A percentile compares a stretch with the other conserved stretches of the same genome.
phyloP scores from a whole-genome alignment of 2,329 filamentous ascomycete species.

The Lachnellula occidentalis region DNA sequence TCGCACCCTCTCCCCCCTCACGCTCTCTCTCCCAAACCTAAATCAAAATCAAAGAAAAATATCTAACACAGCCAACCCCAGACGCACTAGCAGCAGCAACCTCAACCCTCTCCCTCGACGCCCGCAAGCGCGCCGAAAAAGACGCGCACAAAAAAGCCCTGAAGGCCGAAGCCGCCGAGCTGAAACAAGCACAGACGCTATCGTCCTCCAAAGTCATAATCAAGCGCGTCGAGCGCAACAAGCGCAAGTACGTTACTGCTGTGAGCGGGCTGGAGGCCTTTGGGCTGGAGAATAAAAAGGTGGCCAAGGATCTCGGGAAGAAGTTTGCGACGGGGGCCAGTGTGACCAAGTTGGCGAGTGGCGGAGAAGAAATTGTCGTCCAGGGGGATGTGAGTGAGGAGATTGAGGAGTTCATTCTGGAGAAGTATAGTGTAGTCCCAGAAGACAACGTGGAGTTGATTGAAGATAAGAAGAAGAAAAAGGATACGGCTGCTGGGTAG shows the following conservation, averaged over 20 bases:
- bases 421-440: slow-evolving; percentile 85
- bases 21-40: background rate
- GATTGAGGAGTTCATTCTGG: slow-evolving; percentile 82
- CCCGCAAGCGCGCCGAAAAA: slow-evolving; percentile 90
- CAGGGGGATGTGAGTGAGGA: slow-evolving; percentile 96
- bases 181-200: slow-evolving; percentile 71
- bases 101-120: slow-evolving; percentile 79
- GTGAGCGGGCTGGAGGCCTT: slow-evolving; percentile 88
- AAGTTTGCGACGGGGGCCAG: slow-evolving; percentile 94
- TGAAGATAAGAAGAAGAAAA: slow-evolving; percentile 96
- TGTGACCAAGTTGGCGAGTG: slow-evolving; percentile 81
- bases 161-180: slow-evolving; percentile 83
- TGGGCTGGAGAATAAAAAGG: slow-evolving; percentile 88
- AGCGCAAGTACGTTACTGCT: slow-evolving; percentile 93
- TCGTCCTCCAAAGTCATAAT: slow-evolving; percentile 80
- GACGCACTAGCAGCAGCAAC: slow-evolving; percentile 81
- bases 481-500: slow-evolving; percentile 31
- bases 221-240: slow-evolving; percentile 96
- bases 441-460: slow-evolving; percentile 88
- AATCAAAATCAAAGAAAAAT: background rate
- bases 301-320: slow-evolving; percentile 95
- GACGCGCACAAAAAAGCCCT: slow-evolving; percentile 96
- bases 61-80: slow-evolving; percentile 30
- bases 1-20: slow-evolving; percentile 1
- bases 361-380: slow-evolving; percentile 93